Conservation (phyloP, 1,284 basidiomycete species). For the Waitea zeae region DNA sequence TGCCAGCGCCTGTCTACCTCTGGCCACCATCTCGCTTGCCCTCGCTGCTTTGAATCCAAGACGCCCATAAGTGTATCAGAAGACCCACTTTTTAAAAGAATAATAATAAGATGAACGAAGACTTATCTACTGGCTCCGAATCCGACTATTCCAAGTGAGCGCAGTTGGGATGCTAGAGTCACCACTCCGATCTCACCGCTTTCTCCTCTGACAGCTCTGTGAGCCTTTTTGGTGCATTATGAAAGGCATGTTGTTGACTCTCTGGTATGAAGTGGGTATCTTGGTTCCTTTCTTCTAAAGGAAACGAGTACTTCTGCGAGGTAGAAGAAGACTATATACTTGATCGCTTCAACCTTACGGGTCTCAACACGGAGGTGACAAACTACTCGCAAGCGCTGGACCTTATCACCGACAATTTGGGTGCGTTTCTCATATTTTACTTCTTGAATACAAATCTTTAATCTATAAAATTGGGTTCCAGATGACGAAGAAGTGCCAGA, state of each 20-base stretch:
- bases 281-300: conserved; percentile 96
- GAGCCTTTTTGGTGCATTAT: conserved; percentile 5
- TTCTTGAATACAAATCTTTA: background rate
- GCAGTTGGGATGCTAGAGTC: background rate
- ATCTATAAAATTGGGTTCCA: background rate
- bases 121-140: conserved; percentile 72
- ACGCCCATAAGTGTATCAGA: too few species aligned
- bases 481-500: conserved; percentile 69
- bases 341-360: conserved; percentile 96
- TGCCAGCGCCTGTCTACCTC: too few species aligned
- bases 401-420: conserved; percentile 86
- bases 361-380: conserved; percentile 90
- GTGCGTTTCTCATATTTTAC: conserved; percentile 25
- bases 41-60: too few species aligned
- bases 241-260: background rate
- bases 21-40: too few species aligned
- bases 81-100: too few species aligned
- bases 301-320: conserved; percentile 97
- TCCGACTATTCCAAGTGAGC: conserved; percentile 78
- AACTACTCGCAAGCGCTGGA: conserved; percentile 92
- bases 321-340: conserved; percentile 99
- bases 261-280: conserved; percentile 83
- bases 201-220: conserved; percentile 19
- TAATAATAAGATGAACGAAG: conserved; percentile 25
- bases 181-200: background rate